Evolutionary conservation across 176 grass and related monocot species (phyloP).

Genomic region (Hyparrhenia diplandra): DNA sequence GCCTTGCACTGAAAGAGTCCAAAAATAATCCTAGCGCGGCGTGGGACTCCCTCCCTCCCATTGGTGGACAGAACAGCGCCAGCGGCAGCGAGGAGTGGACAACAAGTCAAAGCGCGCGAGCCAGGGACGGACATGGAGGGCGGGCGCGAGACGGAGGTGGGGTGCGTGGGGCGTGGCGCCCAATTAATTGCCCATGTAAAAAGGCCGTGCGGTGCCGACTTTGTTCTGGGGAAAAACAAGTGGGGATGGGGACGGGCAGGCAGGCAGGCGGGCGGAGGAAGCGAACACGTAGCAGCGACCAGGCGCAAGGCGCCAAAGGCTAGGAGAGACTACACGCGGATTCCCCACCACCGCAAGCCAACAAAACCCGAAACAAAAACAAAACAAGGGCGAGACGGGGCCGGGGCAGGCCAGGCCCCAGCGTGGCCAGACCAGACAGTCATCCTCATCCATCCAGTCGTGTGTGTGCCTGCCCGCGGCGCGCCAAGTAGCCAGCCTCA

Average conservation of each 20-base stretch:
- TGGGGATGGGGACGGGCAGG: no score
- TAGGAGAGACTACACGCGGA: conserved; percentile 7
- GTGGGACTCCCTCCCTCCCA: not conserved
- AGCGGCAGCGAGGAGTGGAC: not conserved
- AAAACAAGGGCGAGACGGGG: not conserved
- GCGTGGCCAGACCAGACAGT: not conserved
- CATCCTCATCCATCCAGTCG: not conserved
- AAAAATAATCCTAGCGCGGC: no score
- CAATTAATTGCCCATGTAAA: no score
- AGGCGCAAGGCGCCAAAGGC: conserved; percentile 28
- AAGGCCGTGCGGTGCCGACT: no score
- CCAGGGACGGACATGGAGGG: not conserved
- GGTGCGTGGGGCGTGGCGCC: conserved; percentile 10
- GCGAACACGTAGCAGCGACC: conserved; percentile 33
- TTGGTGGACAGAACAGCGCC: not conserved
- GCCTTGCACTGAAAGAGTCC: no score
- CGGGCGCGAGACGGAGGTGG: not conserved
- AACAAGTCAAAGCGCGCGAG: not conserved
- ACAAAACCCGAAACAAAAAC: conserved; percentile 29
- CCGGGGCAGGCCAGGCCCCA: not conserved
- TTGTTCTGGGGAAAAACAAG: no score
- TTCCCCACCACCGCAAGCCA: conserved; percentile 42
- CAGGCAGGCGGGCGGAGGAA: not conserved
- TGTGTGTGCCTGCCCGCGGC: not conserved
- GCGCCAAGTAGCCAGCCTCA: conserved; percentile 7